These are phyloP conservation scores for Daldinia caldariorum DNA, from an alignment of 495 filamentous ascomycete species.

Conservation along the genomic window DNA sequence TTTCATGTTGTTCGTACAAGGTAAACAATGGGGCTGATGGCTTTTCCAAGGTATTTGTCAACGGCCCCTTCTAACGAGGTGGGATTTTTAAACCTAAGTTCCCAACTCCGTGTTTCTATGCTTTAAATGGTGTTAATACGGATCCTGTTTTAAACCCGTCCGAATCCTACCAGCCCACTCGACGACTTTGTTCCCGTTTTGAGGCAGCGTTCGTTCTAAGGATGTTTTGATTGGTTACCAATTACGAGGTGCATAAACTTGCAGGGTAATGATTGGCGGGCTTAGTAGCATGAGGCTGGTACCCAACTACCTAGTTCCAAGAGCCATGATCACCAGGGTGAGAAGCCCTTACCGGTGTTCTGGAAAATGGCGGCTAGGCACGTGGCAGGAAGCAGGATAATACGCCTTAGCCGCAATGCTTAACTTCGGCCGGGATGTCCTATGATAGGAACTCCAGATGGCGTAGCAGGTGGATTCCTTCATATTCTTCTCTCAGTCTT, in stretches of 20 bases:
- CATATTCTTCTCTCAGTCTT: conserved; percentile 28
- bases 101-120: conserved; percentile 11
- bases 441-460: conserved; percentile 29
- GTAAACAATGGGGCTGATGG: conserved; percentile 10
- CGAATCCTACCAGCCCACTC: conserved; percentile 31
- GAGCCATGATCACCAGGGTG: conserved; percentile 20
- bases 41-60: conserved; percentile 19
- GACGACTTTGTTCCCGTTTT: conserved; percentile 8
- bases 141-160: conserved; percentile 12
- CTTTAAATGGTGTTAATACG: conserved; percentile 26
- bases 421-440: conserved; percentile 30
- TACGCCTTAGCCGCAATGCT: conserved; percentile 24
- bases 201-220: conserved; percentile 23
- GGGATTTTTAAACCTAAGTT: conserved; percentile 16
- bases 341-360: conserved; percentile 9
- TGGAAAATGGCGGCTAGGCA: conserved; percentile 10
- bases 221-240: conserved; percentile 28
- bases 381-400: conserved; percentile 20
- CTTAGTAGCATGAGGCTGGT: conserved; percentile 19
- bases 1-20: not conserved
- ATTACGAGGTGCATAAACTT: conserved; percentile 35
- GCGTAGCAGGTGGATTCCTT: conserved; percentile 30
- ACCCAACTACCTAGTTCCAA: conserved; percentile 33
- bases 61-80: conserved; percentile 14
- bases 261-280: conserved; percentile 31